A percentile compares a stretch with the other conserved stretches of the same genome.
Conservation (phyloP, 2,329 filamentous ascomycete species). For the Nemania sp. region DNA sequence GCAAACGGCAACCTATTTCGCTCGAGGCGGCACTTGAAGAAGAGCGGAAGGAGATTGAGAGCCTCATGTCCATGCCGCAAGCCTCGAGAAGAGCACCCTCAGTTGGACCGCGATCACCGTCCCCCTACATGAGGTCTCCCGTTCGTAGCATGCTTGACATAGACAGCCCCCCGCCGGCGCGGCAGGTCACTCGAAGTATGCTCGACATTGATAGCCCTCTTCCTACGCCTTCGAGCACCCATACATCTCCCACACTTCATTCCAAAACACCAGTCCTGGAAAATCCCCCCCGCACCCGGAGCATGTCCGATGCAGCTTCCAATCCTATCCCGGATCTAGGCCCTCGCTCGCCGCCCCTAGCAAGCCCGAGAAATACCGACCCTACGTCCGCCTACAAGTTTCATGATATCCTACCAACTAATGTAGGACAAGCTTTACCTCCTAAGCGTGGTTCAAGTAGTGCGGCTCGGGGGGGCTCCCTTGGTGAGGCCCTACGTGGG, state of each 20-base stretch:
- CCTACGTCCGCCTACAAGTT: constrained; percentile 71
- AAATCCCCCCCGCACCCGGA: constrained; percentile 59
- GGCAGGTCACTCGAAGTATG: constrained; percentile 63
- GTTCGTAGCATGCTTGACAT: constrained; percentile 76
- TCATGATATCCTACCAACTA: constrained; percentile 66
- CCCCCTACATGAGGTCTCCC: constrained; percentile 53
- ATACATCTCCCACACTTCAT: constrained; percentile 60
- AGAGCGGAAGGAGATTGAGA: constrained; percentile 52
- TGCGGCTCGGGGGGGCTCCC: constrained; percentile 53
- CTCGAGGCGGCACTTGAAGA: constrained; percentile 53
- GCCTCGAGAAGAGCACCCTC: constrained; percentile 56
- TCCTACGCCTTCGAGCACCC: constrained; percentile 56
- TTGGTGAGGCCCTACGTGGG: constrained; percentile 67
- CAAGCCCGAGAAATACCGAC: constrained; percentile 51
- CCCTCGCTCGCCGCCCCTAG: constrained; percentile 51
- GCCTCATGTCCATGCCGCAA: constrained; percentile 47
- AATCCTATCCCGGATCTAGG: constrained; percentile 61
- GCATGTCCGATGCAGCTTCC: constrained; percentile 65
- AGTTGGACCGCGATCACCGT: constrained; percentile 53
- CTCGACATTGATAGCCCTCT: constrained; percentile 60
- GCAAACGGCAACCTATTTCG: constrained; percentile 47
- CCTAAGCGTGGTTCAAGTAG: constrained; percentile 53
- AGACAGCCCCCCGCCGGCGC: constrained; percentile 53
- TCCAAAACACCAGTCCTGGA: constrained; percentile 51
- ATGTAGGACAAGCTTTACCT: constrained; percentile 61